phyloP scores from a whole-genome alignment of 2,329 filamentous ascomycete species.

The Ophiostoma fasciatum region DNA sequence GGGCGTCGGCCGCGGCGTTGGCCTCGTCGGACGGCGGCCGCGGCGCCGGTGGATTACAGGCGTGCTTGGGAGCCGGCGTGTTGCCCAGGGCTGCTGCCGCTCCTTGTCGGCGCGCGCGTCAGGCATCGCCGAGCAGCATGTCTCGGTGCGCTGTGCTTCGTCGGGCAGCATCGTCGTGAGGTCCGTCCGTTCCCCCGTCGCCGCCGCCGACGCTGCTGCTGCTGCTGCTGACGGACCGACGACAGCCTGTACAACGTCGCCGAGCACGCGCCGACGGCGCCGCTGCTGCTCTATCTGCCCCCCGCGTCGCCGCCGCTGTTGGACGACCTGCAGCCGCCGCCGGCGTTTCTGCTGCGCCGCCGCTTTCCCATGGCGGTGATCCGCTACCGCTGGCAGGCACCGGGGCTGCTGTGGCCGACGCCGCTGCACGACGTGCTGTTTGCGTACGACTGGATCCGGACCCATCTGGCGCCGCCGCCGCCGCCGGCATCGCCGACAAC shows the following conservation, averaged over 20 bases:
- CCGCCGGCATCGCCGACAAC: neutral
- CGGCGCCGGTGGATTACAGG: too few species aligned
- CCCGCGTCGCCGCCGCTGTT: slow-evolving; percentile 22
- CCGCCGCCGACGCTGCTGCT: too few species aligned
- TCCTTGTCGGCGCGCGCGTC: slow-evolving; percentile 7
- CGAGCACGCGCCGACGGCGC: slow-evolving; percentile 21
- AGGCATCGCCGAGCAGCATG: too few species aligned
- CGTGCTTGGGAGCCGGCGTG: neutral
- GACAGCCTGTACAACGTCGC: slow-evolving; percentile 33
- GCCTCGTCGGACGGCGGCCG: too few species aligned
- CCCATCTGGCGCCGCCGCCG: slow-evolving; percentile 25
- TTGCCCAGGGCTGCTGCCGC: too few species aligned
- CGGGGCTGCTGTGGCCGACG: slow-evolving; percentile 33
- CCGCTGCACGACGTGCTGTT: slow-evolving; percentile 41
- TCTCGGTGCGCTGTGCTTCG: slow-evolving; percentile 32
- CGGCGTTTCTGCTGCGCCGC: slow-evolving; percentile 26
- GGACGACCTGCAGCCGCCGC: slow-evolving; percentile 12
- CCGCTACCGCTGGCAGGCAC: slow-evolving; percentile 41
- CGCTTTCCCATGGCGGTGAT: slow-evolving; percentile 35
- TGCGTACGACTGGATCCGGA: slow-evolving; percentile 37
- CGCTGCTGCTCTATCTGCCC: slow-evolving; percentile 42
- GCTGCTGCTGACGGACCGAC: too few species aligned
- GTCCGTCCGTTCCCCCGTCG: slow-evolving; percentile 20
- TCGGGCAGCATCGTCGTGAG: slow-evolving; percentile 35
- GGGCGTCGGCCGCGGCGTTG: too few species aligned